Percentiles rank a stretch among this genome's conserved stretches.
Evolutionary conservation across 495 filamentous ascomycete genomes (phyloP).

Genomic region (Massariosphaeria phaeospora): DNA sequence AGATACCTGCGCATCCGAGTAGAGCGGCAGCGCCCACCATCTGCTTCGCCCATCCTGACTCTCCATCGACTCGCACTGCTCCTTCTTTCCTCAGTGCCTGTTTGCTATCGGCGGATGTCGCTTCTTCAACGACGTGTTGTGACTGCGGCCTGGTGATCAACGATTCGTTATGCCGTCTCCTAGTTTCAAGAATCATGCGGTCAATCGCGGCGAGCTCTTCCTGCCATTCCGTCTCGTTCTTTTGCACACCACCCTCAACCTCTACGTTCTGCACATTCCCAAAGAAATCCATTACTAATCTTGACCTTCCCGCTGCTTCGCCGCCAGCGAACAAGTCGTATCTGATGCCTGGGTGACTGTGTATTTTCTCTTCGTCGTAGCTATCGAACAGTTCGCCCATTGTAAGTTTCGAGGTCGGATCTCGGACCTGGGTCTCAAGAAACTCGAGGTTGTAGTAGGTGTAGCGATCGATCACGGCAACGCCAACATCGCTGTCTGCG

Average conservation of each 20-base stretch:
- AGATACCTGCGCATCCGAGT: slow-evolving; percentile 61
- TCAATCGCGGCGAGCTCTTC: slow-evolving; percentile 31
- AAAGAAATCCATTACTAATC: slow-evolving; percentile 91
- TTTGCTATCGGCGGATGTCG: slow-evolving; percentile 25
- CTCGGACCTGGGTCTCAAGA: slow-evolving; percentile 81
- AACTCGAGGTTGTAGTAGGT: slow-evolving; percentile 99
- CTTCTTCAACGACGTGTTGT: slow-evolving; percentile 39
- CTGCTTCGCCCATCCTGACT: slow-evolving; percentile 67
- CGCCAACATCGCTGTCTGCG: slow-evolving; percentile 94
- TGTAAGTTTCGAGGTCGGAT: slow-evolving; percentile 74
- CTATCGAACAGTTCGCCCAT: slow-evolving; percentile 92
- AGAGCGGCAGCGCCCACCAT: slow-evolving; percentile 59
- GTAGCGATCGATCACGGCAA: slow-evolving; percentile 96
- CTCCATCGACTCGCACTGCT: slow-evolving; percentile 61
- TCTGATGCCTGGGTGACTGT: slow-evolving; percentile 82
- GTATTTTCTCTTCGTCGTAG: slow-evolving; percentile 91
- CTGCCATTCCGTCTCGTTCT: slow-evolving; percentile 31
- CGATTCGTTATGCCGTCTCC: slow-evolving; percentile 32
- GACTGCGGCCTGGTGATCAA: slow-evolving; percentile 33
- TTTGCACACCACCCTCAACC: slow-evolving; percentile 52
- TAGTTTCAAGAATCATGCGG: slow-evolving; percentile 30
- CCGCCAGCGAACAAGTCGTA: slow-evolving; percentile 89
- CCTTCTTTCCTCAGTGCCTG: slow-evolving; percentile 43
- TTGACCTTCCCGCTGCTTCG: slow-evolving; percentile 62
- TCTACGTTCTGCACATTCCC: slow-evolving; percentile 97